These are phyloP conservation scores for Apostasia ramifera DNA, from an alignment of 106 monocot genomes.

Conservation along the genomic window DNA sequence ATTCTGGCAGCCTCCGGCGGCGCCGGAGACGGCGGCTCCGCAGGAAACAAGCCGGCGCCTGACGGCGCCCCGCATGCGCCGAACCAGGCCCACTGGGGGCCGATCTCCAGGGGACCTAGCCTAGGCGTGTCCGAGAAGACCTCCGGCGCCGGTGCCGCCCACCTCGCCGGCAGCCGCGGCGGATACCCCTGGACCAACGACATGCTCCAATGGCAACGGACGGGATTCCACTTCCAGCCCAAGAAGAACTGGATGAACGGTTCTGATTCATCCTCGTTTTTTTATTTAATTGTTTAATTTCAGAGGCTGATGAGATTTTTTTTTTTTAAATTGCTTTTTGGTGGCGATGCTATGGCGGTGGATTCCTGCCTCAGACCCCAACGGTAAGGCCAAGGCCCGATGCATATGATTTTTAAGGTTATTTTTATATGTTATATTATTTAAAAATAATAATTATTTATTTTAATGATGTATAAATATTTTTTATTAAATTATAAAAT, in stretches of 20 bases:
- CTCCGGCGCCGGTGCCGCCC: slow-evolving; percentile 7
- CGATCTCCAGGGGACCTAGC: slow-evolving; percentile 6
- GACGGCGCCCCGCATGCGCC: not conserved
- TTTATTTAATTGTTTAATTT: not conserved
- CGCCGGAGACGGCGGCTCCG: not conserved
- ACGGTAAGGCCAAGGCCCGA: slow-evolving; percentile 13
- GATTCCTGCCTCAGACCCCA: slow-evolving; percentile 20
- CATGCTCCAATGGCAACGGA: slow-evolving; percentile 48
- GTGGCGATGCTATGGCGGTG: not conserved
- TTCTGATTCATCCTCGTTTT: not conserved
- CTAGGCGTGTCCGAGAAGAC: slow-evolving; percentile 28
- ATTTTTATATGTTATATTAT: too few species aligned
- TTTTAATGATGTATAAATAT: too few species aligned
- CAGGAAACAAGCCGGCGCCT: not conserved
- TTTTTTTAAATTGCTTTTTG: not conserved
- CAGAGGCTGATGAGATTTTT: not conserved
- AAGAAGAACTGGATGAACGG: slow-evolving; percentile 53
- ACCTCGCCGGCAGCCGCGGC: not conserved
- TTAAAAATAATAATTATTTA: too few species aligned
- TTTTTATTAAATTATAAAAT: not conserved
- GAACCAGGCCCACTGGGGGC: not conserved
- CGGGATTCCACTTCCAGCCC: slow-evolving; percentile 44
- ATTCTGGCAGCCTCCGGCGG: slow-evolving; percentile 2
- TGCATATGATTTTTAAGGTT: too few species aligned
- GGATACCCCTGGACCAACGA: slow-evolving; percentile 35